Conservation (phyloP, 202 grass and related monocot genomes). For the Carex arenaria region DNA sequence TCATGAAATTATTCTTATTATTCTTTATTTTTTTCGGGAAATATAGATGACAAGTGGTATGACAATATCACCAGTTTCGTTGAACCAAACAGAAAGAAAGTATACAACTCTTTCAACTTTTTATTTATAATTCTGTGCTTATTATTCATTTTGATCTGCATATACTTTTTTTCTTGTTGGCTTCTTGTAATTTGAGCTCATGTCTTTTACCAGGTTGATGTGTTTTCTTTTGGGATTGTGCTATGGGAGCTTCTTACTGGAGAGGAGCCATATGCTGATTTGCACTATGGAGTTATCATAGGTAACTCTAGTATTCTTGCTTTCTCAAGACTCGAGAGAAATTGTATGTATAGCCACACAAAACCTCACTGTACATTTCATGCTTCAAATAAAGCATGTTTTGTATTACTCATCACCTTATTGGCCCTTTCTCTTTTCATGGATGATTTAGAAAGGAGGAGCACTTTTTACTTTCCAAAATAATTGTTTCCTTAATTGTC, state of each 20-base stretch:
- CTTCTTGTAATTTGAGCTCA: conserved; percentile 11
- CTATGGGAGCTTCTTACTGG: conserved; percentile 94
- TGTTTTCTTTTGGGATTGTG: conserved; percentile 96
- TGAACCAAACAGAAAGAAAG: neutral
- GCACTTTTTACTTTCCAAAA: neutral
- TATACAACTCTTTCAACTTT: neutral
- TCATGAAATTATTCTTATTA: neutral
- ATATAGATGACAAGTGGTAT: neutral
- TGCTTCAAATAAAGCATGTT: neutral
- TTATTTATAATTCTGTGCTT: neutral
- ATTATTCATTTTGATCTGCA: conserved; percentile 4
- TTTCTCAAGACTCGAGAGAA: neutral
- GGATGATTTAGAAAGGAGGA: neutral
- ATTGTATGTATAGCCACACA: neutral
- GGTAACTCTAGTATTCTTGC: conserved; percentile 27
- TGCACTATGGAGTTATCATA: conserved; percentile 97
- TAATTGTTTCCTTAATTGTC: no score
- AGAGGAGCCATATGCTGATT: conserved; percentile 90
- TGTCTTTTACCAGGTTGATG: conserved; percentile 63
- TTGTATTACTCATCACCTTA: neutral
- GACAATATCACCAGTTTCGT: neutral
- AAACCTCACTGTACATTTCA: neutral
- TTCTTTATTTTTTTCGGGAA: neutral
- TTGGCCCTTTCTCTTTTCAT: neutral
- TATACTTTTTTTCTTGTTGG: neutral